These are phyloP conservation scores for Cyberlindnera saturnus DNA, from an alignment of 805 yeast species.

Conservation along the genomic window DNA sequence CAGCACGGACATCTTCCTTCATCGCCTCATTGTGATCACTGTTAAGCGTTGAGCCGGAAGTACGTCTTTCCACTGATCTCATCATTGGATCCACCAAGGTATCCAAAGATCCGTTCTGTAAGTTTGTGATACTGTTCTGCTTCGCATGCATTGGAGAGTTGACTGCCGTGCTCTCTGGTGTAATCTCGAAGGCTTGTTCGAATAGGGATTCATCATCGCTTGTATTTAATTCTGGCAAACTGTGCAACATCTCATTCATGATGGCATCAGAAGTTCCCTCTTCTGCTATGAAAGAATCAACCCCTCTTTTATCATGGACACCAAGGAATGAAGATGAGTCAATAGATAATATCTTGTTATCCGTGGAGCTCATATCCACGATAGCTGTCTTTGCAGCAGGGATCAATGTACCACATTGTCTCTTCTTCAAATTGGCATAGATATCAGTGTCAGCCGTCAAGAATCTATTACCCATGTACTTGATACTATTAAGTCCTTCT, in stretches of 20 bases:
- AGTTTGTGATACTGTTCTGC: constrained; percentile 12
- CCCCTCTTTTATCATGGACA: constrained; percentile 35
- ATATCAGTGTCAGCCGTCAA: constrained; percentile 21
- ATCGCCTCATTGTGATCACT: constrained; percentile 4
- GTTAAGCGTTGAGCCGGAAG: constrained; percentile 17
- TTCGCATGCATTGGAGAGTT: constrained; percentile 11
- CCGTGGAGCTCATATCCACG: constrained; percentile 37
- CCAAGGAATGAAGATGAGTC: constrained; percentile 53
- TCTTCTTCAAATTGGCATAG: constrained; percentile 29
- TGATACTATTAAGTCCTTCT: constrained; percentile 39
- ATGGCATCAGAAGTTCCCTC: constrained; percentile 18
- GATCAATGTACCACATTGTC: constrained; percentile 59
- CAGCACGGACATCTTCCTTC: constrained; percentile 3
- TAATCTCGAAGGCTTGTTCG: constrained; percentile 1
- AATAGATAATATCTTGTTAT: constrained; percentile 40
- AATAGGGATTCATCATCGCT: constrained; percentile 10
- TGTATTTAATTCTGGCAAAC: constrained; percentile 8
- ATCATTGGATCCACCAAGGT: constrained; percentile 11
- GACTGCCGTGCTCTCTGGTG: constrained; percentile 7
- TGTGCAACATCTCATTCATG: constrained; percentile 18
- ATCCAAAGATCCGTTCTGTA: constrained; percentile 9
- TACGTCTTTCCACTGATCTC: constrained; percentile 6
- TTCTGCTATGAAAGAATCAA: constrained; percentile 16
- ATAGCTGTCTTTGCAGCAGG: constrained; percentile 52
- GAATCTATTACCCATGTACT: constrained; percentile 25